Evolutionary conservation across 148 eudicot genomes (phyloP).

Genomic region (Dysphania ambrosioides): DNA sequence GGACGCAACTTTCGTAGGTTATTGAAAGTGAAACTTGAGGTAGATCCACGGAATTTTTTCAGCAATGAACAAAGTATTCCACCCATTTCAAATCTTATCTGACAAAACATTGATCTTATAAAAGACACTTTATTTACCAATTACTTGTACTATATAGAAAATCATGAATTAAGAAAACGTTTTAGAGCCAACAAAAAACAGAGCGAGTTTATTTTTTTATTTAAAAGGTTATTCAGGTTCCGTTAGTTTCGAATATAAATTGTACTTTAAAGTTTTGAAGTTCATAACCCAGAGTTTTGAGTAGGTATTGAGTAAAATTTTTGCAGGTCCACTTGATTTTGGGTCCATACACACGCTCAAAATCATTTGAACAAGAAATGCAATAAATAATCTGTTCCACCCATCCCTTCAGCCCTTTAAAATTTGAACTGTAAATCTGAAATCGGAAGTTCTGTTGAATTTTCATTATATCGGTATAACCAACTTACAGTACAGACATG

Average conservation of each 20-base stretch:
- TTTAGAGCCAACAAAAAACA: too few relatives aligned
- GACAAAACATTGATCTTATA: not conserved
- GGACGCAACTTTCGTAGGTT: not conserved
- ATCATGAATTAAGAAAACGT: too few relatives aligned
- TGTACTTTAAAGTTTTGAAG: too few relatives aligned
- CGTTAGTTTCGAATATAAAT: too few relatives aligned
- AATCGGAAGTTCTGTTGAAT: conserved; percentile 5
- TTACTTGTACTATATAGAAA: too few relatives aligned
- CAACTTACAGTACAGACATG: conserved; percentile 18
- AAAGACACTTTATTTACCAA: too few relatives aligned
- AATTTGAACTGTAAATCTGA: not conserved
- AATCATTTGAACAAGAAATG: not conserved
- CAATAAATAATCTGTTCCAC: not conserved
- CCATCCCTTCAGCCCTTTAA: not conserved
- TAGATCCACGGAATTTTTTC: not conserved
- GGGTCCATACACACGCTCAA: not conserved
- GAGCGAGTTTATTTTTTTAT: too few relatives aligned
- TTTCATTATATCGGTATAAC: conserved; percentile 4
- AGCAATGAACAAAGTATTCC: not conserved
- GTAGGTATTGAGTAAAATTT: not conserved
- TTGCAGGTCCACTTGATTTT: not conserved
- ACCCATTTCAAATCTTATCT: not conserved
- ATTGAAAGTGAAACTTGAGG: not conserved
- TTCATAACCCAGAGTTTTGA: not conserved
- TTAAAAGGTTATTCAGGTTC: too few relatives aligned